Evolutionary conservation across 2,329 filamentous ascomycete species (phyloP), one percentile per base, ranked within the genome.

Genomic region (Clarireedia hainanense): DNA sequence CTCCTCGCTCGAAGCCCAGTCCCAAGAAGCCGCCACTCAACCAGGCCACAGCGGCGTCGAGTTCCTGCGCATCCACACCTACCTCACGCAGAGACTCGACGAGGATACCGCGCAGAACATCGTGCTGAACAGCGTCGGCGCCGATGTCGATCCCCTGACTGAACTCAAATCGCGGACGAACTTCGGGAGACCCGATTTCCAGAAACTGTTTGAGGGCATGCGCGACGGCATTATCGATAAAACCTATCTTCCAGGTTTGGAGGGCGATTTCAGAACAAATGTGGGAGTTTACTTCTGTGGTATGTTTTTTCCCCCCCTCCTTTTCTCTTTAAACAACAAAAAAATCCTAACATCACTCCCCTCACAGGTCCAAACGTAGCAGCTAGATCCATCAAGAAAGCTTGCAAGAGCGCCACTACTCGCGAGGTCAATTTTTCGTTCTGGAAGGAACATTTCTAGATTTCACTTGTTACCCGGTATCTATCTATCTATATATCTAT

Each of bases 241-340:
- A 64, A 88, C 84, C 0, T 99, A 97, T 68, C 83, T 97, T 66
- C 81, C 81, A 52, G 91, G 91, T 1, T 73, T 96, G 15, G 88
- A 95, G 71, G 82, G 82, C 57, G 86, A 80, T 65, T 78, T 86
- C 69, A 81, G 83, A 66, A 95, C 90, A 3, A 90, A 92, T 39
- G 88, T 99, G 12, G 94, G 94, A 73, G 92, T 99, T 20, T 99
- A 99, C 75, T 97, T 97, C 73, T 99, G 94, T 71, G 94, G 94
- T 24, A 94, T 88, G 60, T 43, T 80, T 65, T 80, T 79, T 81
- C 72, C 71, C 20, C 42, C 77, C 74, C 58, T 46, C 47, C 12
- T 47, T 26, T 26, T 24, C 15, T 45, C 10, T 47, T 15, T 24
- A 45, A 10, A 23, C 20, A 36, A 48, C 12, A 46, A 47, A 37